Evolutionary conservation across 2,329 filamentous ascomycete species (phyloP).

Genomic region (Aspergillus brasiliensis): DNA sequence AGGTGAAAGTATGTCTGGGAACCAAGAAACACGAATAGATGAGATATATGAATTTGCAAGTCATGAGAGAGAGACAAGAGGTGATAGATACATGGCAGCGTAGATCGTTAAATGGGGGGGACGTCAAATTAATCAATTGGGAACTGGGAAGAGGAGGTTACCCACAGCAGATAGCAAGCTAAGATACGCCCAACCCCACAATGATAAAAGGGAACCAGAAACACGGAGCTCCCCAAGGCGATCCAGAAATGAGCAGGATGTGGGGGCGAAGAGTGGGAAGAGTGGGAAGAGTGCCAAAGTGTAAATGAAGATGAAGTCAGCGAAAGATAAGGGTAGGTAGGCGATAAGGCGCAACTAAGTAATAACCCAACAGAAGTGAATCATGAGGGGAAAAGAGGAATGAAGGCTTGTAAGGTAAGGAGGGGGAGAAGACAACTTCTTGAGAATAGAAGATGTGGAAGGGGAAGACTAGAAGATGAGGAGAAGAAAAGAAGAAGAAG

Average conservation of each 20-base stretch:
- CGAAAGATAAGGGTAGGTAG: conserved; percentile 7
- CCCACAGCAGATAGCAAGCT: conserved; percentile 9
- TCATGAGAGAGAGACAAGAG: neutral
- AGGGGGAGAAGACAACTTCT: too few relatives aligned
- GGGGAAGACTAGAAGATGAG: conserved; percentile 3
- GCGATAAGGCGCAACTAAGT: neutral
- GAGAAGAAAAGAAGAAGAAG: conserved; percentile 6
- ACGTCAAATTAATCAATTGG: conserved; percentile 5
- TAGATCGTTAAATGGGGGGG: neutral
- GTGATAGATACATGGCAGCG: neutral
- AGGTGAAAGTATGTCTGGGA: neutral
- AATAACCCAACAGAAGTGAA: conserved; percentile 4
- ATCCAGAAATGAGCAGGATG: conserved; percentile 4
- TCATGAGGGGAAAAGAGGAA: neutral
- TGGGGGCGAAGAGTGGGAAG: neutral
- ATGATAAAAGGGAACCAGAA: conserved; percentile 4
- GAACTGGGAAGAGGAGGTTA: conserved; percentile 1
- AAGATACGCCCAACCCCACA: conserved; percentile 9
- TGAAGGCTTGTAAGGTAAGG: too few relatives aligned
- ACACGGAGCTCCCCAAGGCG: conserved; percentile 3
- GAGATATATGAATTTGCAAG: neutral
- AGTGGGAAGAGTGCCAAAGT: neutral
- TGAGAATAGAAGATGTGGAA: neutral
- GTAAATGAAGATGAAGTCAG: neutral
- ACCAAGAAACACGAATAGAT: neutral